Evolutionary conservation across 2,329 filamentous ascomycete genomes (phyloP).

Genomic region (Colletotrichum trifolii): DNA sequence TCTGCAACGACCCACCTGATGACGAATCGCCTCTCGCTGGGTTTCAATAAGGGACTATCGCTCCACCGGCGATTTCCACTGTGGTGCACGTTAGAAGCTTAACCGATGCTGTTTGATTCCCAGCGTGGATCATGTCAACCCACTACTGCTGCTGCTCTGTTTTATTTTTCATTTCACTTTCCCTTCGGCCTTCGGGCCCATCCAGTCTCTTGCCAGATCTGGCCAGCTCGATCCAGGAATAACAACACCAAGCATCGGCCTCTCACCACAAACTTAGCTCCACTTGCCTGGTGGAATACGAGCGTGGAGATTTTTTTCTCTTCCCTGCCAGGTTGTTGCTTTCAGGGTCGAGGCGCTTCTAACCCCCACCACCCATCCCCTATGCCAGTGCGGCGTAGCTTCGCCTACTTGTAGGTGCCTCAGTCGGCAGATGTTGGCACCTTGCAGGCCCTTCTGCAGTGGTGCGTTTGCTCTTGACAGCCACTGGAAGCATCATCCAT

Average conservation of each 20-base stretch:
- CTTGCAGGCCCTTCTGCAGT: not conserved
- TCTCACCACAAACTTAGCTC: slow-evolving; percentile 17
- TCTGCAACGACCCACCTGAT: slow-evolving; percentile 6
- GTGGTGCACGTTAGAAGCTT: slow-evolving; percentile 34
- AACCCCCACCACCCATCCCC: not conserved
- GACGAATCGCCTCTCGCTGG: slow-evolving; percentile 18
- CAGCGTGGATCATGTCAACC: slow-evolving; percentile 27
- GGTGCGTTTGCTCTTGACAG: slow-evolving; percentile 31
- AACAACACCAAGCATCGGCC: slow-evolving; percentile 9
- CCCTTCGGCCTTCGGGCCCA: too few species aligned
- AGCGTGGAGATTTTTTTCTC: slow-evolving; percentile 18
- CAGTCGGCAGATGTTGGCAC: slow-evolving; percentile 2
- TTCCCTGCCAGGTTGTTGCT: slow-evolving; percentile 4
- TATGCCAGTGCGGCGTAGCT: too few species aligned
- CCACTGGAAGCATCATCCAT: slow-evolving; percentile 29
- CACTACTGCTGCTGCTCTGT: slow-evolving; percentile 1
- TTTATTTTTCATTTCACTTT: too few species aligned
- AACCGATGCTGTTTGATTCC: slow-evolving; percentile 21
- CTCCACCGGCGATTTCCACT: slow-evolving; percentile 8
- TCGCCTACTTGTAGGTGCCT: not conserved
- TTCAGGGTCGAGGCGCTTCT: slow-evolving; percentile 1
- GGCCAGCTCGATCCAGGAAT: slow-evolving; percentile 32
- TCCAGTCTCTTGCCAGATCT: slow-evolving; percentile 12
- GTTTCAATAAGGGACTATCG: slow-evolving; percentile 15
- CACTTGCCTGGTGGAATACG: slow-evolving; percentile 27